A percentile compares a stretch with the other conserved stretches of the same genome.
Evolutionary conservation across 1,284 basidiomycete genomes (phyloP).

Genomic region (Apiotrichum montevideense): DNA sequence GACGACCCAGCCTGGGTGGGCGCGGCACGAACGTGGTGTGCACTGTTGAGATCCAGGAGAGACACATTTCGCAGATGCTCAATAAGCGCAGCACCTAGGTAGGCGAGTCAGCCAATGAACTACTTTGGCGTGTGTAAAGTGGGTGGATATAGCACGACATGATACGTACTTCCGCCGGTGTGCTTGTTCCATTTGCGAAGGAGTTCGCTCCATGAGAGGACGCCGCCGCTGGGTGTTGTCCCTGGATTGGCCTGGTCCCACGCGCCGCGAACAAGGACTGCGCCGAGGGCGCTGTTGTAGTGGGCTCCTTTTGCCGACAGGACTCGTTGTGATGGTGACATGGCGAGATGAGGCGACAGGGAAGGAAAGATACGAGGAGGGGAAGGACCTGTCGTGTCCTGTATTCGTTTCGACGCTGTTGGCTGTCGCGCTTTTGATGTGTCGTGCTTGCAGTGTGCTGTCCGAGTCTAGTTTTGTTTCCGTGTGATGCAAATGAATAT

Average conservation of each 20-base stretch:
- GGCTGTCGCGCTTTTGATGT: background rate
- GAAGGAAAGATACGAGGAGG: background rate
- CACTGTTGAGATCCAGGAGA: slow-evolving; percentile 35
- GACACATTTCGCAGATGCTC: slow-evolving; percentile 41
- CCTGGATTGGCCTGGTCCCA: slow-evolving; percentile 53
- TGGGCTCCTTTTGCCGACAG: slow-evolving; percentile 36
- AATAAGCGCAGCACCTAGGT: slow-evolving; percentile 15
- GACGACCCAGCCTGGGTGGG: slow-evolving; percentile 14
- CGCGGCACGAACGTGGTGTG: slow-evolving; percentile 18
- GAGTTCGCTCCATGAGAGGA: slow-evolving; percentile 69
- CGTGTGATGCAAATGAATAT: too few species aligned
- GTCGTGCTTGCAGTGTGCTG: background rate
- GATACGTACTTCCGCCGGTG: slow-evolving; percentile 50
- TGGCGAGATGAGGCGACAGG: background rate
- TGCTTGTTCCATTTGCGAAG: slow-evolving; percentile 86
- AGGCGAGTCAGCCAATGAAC: background rate
- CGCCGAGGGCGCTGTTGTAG: slow-evolving; percentile 35
- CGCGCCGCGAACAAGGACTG: slow-evolving; percentile 39
- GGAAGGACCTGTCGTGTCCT: slow-evolving; percentile 3
- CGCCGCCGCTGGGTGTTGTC: slow-evolving; percentile 55
- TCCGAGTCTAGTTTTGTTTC: too few species aligned
- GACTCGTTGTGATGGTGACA: background rate
- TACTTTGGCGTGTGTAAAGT: too few species aligned
- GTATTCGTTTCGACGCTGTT: slow-evolving; percentile 2
- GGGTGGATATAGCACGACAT: background rate